These are phyloP conservation scores for Rozella allomycis DNA, from an alignment of 371 early-diverging fungal genomes.

Conservation along the genomic window DNA sequence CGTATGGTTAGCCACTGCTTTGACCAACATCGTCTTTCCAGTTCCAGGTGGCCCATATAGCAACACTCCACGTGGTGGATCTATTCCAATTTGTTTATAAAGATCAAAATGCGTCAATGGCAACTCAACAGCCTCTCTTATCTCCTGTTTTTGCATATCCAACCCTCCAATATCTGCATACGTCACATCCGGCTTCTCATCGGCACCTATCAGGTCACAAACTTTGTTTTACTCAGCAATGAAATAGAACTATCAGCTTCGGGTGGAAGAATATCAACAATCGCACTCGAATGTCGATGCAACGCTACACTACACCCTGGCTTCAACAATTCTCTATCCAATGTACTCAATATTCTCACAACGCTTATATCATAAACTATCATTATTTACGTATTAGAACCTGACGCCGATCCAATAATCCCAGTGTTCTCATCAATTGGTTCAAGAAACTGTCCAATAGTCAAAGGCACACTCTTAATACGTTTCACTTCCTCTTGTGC, in stretches of 20 bases:
- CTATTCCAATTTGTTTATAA: constrained; percentile 99
- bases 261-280: constrained; percentile 77
- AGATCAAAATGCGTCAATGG: constrained; percentile 98
- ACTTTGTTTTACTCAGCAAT: constrained; percentile 98
- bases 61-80: constrained; percentile 99
- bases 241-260: constrained; percentile 97
- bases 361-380: too few relatives aligned
- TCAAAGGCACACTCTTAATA: constrained; percentile 95
- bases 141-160: constrained; percentile 97
- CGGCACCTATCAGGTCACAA: too few relatives aligned
- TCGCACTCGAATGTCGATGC: constrained; percentile 79
- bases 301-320: constrained; percentile 93
- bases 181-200: constrained; percentile 97
- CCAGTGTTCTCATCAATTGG: constrained; percentile 95
- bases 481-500: constrained; percentile 94
- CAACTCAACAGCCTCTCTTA: constrained; percentile 98
- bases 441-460: constrained; percentile 98
- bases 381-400: too few relatives aligned
- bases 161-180: constrained; percentile 99
- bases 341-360: constrained; percentile 89
- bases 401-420: constrained; percentile 92
- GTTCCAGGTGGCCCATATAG: constrained; percentile 98
- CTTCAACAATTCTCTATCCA: constrained; percentile 94
- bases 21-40: constrained; percentile 96
- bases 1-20: constrained; percentile 99